Base-by-base conservation (phyloP, 176 grass and related monocot genomes). In the Themeda triandra region DNA sequence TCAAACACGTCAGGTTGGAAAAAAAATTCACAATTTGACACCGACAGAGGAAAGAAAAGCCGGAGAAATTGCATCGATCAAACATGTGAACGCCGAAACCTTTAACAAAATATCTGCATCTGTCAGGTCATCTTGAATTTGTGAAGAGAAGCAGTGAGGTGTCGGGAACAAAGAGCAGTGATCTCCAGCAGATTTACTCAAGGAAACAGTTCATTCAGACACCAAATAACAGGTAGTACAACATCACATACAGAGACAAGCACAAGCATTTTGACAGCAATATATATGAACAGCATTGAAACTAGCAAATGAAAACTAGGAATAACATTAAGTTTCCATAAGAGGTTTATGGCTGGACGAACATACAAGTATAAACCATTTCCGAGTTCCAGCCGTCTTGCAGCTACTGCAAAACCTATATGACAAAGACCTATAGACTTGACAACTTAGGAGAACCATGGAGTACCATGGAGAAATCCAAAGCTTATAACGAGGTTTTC, bases 401-500 rank as follows among this genome's bases (percentile, higher is more conserved):
- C 89, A 83, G 68, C 89, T 91, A 87, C 69, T 84, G 89, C 89
- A 87, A 90, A 87, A 87, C 80, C 89, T 90, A 90, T 90, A 90
- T 75, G 68, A 83, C 70, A 86, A 82, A 83, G 66, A 90, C 79
- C 89, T 90, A 87, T 90, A 90, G 84, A 83, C 77, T 90, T 87
- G 82, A 51, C 33, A 83, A 79, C 88, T 86, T 78, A 31, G 76
- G 69, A 86, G 67, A 84, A 64, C 75, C 33, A 71, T 75, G 37
- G 54, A 69, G 49, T 17, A 36, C 84, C 74, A 90, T 86, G 77
- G 71, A 27, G 66, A 73, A 70, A 53, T 63, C 68, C 78, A 80
- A 91, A 84, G 85, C 76, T 84, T 91, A 87, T 71, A 37, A 44
- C 54, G 13, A 73, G n/a, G 32, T 77, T 72, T 78, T 82, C 13